Base-by-base conservation (phyloP, 768 basidiomycete species). In the Lyophyllum decastes region DNA sequence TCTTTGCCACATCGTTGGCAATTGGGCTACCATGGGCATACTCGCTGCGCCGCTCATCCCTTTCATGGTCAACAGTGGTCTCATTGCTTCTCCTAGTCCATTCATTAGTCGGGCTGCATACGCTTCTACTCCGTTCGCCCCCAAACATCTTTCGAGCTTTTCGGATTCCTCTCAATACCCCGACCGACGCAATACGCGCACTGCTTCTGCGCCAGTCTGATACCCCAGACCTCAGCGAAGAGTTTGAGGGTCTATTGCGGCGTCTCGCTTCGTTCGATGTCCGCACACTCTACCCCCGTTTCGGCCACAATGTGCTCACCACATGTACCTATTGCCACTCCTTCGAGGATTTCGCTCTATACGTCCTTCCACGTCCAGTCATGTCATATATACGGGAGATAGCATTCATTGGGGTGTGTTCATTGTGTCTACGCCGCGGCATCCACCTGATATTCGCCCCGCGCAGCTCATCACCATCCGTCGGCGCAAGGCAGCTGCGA, bases 251-350 rank as follows among this genome's bases (percentile, higher is more conserved):
- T 27, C 73, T 91, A 35, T 69, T 91, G 52, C 80, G 72, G 54
- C 77, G 82, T 47, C 73, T 92, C 11, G 76, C 77, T 27, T 79
- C 81, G 19, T 80, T 82, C 62, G 88, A 88, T 35, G 71, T 78
- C 58, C 80, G 90, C 54, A 71, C 76, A 0, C 66, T 81, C 45
- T 92, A 89, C 64, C 62, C 65, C 61, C 89, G 90, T 55, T 88
- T 90, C 58, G 90, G 90, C 22, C 90, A 92, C 69, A 69, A 78
- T 25, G 81, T 83, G 4, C 70, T 92, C 16, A 75, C 84, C 45
- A 79, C 77, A 8, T 92, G 90, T 70, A 77, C 77, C n/a, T 83
- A 86, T 66, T 92, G 90, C 69, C 78, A 76, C 21, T 81, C 85
- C 14, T 76, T 76, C 50, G 68, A 79, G 25, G 89, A 91, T 56